Conservation (phyloP, 2,329 filamentous ascomycete genomes). For the Dactylellina haptotyla region DNA sequence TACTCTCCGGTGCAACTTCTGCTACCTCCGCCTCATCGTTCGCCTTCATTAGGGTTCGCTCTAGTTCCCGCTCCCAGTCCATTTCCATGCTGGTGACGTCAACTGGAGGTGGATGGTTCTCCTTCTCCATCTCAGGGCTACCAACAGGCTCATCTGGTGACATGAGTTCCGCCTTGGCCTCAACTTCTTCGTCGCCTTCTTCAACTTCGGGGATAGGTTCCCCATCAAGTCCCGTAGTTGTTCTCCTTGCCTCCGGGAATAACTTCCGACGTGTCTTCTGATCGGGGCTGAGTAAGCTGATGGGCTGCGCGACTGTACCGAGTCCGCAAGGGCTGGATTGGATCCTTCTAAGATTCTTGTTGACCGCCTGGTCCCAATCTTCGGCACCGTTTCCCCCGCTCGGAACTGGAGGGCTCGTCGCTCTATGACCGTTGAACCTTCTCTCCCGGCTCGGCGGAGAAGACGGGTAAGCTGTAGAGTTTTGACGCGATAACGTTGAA, state of each 20-base stretch:
- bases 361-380: slow-evolving; percentile 61
- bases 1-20: slow-evolving; percentile 37
- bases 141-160: slow-evolving; percentile 53
- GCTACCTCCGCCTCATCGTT: slow-evolving; percentile 63
- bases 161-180: slow-evolving; percentile 66
- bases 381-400: slow-evolving; percentile 44
- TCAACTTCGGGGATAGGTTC: slow-evolving; percentile 31
- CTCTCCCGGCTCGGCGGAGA: slow-evolving; percentile 34
- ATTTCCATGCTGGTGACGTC: slow-evolving; percentile 63
- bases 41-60: slow-evolving; percentile 68
- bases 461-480: slow-evolving; percentile 34
- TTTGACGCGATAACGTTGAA: slow-evolving; percentile 22
- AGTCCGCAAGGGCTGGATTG: slow-evolving; percentile 69
- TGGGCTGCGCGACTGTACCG: slow-evolving; percentile 39
- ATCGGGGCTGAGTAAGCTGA: slow-evolving; percentile 48
- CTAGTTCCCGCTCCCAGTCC: slow-evolving; percentile 64
- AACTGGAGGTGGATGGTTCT: slow-evolving; percentile 62
- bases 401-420: slow-evolving; percentile 51
- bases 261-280: slow-evolving; percentile 50
- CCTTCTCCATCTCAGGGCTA: slow-evolving; percentile 60
- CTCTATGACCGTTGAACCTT: slow-evolving; percentile 54
- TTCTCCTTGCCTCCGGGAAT: slow-evolving; percentile 47
- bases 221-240: slow-evolving; percentile 37
- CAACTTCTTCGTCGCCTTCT: slow-evolving; percentile 38
- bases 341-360: slow-evolving; percentile 67